Conservation (phyloP, 306 rosid genomes). For the Senna tora region DNA sequence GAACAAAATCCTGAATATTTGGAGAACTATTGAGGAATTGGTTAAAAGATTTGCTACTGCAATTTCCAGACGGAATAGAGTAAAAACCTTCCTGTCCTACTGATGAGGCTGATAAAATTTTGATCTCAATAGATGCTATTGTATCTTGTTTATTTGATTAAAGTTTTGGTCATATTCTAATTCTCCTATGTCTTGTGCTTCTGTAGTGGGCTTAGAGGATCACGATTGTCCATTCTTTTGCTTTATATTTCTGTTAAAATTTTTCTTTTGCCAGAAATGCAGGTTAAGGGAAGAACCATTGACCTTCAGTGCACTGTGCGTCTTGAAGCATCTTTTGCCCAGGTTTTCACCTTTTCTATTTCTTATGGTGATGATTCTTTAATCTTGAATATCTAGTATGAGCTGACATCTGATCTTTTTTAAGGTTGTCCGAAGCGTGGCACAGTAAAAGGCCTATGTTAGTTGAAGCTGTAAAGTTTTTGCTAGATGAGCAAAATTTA, state of each 20-base stretch:
- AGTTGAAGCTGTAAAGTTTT: constrained; percentile 76
- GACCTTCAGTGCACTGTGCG: constrained; percentile 81
- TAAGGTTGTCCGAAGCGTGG: constrained; percentile 93
- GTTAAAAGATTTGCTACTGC: background rate
- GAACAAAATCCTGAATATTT: background rate
- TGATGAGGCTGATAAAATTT: constrained; percentile 10
- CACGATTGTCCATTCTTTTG: constrained; percentile 21
- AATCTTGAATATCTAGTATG: constrained; percentile 34
- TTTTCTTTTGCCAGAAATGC: constrained; percentile 69
- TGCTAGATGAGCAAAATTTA: constrained; percentile 80
- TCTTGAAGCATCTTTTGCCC: constrained; percentile 92
- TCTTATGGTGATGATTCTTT: constrained; percentile 11
- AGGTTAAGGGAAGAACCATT: constrained; percentile 82
- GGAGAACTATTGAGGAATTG: background rate
- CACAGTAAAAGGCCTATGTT: constrained; percentile 76
- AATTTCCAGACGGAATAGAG: constrained; percentile 2
- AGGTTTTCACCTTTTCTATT: constrained; percentile 57
- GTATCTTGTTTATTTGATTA: constrained; percentile 25
- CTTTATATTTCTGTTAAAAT: constrained; percentile 13
- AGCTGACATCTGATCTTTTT: constrained; percentile 41
- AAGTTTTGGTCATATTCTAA: constrained; percentile 1
- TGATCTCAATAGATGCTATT: constrained; percentile 1
- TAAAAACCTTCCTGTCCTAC: constrained; percentile 1
- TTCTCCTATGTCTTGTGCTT: constrained; percentile 5
- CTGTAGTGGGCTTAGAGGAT: constrained; percentile 5